Percentiles rank a stretch among this genome's conserved stretches.
These are phyloP conservation scores for Phytopythium vexans DNA, from an alignment of 352 stramenopile species.

Conservation along the genomic window DNA sequence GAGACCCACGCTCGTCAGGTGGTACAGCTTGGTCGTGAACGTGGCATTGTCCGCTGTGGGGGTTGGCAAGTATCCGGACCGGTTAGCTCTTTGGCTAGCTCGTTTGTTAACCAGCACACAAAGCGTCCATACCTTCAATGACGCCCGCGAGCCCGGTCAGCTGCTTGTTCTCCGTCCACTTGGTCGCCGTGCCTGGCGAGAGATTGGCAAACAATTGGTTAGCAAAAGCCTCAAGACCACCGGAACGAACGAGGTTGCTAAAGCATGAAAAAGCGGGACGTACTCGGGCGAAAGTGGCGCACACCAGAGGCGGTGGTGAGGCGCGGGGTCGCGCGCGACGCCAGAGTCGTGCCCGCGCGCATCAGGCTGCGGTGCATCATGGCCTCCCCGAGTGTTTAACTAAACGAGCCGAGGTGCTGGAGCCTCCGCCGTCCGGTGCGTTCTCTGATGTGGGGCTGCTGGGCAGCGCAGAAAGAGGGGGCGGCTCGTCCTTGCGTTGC, in stretches of 20 bases:
- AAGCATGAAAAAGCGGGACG: constrained; percentile 6
- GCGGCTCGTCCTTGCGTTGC: constrained; percentile 1
- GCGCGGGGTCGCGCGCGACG: constrained; percentile 22
- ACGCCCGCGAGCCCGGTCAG: constrained; percentile 54
- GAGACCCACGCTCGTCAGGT: constrained; percentile 55
- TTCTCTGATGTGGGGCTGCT: constrained; percentile 11
- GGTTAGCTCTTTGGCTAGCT: background rate
- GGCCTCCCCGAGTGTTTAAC: background rate
- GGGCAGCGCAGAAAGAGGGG: background rate
- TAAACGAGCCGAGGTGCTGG: background rate
- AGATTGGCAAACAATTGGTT: background rate
- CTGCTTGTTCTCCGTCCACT: constrained; percentile 84
- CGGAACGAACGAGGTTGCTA: constrained; percentile 9
- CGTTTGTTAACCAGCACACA: background rate
- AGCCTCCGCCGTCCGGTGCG: constrained; percentile 10
- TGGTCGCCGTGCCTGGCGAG: constrained; percentile 39
- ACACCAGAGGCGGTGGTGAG: constrained; percentile 29
- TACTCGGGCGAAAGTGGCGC: constrained; percentile 79
- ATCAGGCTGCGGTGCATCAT: constrained; percentile 55
- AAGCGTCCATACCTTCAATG: constrained; percentile 52
- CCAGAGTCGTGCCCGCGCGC: constrained; percentile 30
- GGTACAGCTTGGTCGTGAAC: constrained; percentile 59
- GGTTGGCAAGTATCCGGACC: background rate
- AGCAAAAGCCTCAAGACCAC: constrained; percentile 14
- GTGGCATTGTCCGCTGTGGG: constrained; percentile 69